Evolutionary conservation across 805 yeast species (phyloP).

Genomic region (Tetrapisispora fleetii): DNA sequence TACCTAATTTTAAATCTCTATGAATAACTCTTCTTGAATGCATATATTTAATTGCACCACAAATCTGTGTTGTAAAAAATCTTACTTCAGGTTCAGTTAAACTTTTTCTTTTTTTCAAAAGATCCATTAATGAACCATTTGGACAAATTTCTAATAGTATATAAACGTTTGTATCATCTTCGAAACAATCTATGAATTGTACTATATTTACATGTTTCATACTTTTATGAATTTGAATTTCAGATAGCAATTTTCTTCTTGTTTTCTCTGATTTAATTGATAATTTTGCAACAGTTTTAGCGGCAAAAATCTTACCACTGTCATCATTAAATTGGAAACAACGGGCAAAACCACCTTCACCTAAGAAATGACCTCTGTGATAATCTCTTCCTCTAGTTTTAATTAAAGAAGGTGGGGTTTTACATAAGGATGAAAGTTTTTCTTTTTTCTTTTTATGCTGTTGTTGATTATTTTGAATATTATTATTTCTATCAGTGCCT

Average conservation of each 20-base stretch:
- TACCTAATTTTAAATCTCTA: conserved; percentile 89
- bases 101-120: conserved; percentile 68
- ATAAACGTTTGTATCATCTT: conserved; percentile 88
- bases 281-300: conserved; percentile 93
- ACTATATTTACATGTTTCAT: conserved; percentile 84
- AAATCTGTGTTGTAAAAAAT: conserved; percentile 76
- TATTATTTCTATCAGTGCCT: conserved; percentile 8
- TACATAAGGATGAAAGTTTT: conserved; percentile 79
- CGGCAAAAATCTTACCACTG: conserved; percentile 78
- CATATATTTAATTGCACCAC: conserved; percentile 87
- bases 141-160: conserved; percentile 89
- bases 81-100: conserved; percentile 86
- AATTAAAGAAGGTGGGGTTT: conserved; percentile 91
- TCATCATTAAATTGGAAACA: conserved; percentile 94
- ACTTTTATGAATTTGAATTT: conserved; percentile 85
- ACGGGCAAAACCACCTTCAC: conserved; percentile 98
- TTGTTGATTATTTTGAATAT: conserved; percentile 11
- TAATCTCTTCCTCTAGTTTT: conserved; percentile 84
- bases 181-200: conserved; percentile 89
- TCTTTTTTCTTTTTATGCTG: conserved; percentile 63
- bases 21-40: conserved; percentile 90
- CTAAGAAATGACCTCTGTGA: conserved; percentile 79
- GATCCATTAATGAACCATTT: conserved; percentile 85
- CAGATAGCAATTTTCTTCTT: conserved; percentile 68
- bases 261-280: conserved; percentile 86